Evolutionary conservation across 768 basidiomycete species (phyloP).

Genomic region (Cytidiella melzeri): DNA sequence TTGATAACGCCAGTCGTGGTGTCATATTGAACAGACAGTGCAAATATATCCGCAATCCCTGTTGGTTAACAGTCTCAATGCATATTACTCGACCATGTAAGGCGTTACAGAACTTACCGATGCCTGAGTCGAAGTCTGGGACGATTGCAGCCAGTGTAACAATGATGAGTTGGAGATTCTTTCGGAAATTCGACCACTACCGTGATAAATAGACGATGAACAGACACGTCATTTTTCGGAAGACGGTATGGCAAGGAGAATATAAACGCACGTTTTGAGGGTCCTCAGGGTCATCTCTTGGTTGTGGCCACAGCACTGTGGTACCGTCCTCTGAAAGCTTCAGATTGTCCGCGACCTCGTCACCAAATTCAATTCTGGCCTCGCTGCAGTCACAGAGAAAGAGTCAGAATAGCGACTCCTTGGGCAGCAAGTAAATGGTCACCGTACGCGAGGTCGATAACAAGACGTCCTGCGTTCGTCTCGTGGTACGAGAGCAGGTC

Average conservation of each 20-base stretch:
- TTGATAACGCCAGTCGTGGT: conserved; percentile 50
- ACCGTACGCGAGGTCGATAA: conserved; percentile 55
- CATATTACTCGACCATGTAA: no score
- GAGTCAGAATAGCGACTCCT: not conserved
- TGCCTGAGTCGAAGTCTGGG: conserved; percentile 63
- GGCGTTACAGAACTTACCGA: no score
- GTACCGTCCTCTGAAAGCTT: conserved; percentile 54
- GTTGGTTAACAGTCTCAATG: not conserved
- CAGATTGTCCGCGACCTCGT: conserved; percentile 43
- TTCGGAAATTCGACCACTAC: conserved; percentile 48
- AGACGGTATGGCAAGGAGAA: no score
- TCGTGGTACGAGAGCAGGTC: conserved; percentile 44
- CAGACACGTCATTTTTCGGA: no score
- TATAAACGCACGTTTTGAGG: conserved; percentile 51
- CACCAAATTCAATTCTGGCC: conserved; percentile 57
- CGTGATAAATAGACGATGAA: no score
- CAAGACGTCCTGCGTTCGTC: conserved; percentile 48
- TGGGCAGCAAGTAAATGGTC: not conserved
- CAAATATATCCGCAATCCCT: conserved; percentile 57
- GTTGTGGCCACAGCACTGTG: conserved; percentile 66
- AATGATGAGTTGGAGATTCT: conserved; percentile 51
- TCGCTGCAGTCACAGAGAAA: conserved; percentile 35
- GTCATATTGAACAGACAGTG: conserved; percentile 43
- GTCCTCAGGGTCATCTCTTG: conserved; percentile 54
- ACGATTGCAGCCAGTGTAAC: conserved; percentile 59